phyloP scores from a whole-genome alignment of 129 eudicot genomes.

The Centrapalus pauciflorus region DNA sequence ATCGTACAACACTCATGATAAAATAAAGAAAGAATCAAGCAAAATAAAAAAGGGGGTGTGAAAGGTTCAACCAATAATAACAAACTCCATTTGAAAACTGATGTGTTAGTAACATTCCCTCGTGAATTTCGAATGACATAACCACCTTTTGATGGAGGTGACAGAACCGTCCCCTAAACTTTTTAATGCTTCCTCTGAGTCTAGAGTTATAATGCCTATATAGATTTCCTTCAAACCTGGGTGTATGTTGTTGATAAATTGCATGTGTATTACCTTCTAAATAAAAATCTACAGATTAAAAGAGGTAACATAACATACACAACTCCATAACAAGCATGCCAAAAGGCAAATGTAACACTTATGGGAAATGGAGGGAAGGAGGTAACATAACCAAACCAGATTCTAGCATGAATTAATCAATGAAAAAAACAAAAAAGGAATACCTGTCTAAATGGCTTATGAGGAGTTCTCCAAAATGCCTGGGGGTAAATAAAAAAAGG shows the following conservation, averaged over 20 bases:
- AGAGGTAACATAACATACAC: neutral
- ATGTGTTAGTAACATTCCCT: neutral
- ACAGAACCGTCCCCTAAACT: neutral
- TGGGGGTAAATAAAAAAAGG: conserved; percentile 32
- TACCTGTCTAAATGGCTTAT: conserved; percentile 97
- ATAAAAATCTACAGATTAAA: neutral
- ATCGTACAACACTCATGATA: neutral
- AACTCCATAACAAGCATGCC: neutral
- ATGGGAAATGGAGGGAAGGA: neutral
- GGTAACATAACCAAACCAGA: conserved; percentile 12
- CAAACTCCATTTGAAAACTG: neutral
- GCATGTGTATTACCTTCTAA: neutral
- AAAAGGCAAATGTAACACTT: neutral
- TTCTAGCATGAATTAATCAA: neutral
- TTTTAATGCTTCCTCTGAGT: neutral
- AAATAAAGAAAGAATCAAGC: neutral
- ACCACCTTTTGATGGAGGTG: neutral
- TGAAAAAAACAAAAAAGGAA: neutral
- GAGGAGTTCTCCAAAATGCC: conserved; percentile 99
- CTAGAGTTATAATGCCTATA: neutral
- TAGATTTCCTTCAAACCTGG: too few species aligned
- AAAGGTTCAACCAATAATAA: neutral
- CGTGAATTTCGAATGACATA: neutral
- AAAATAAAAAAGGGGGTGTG: neutral
- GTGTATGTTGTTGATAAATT: neutral